A percentile compares a stretch with the other conserved stretches of the same genome.
These are phyloP conservation scores for Phyllosticta citriasiana DNA, from an alignment of 2,329 filamentous ascomycete genomes.

Conservation along the genomic window DNA sequence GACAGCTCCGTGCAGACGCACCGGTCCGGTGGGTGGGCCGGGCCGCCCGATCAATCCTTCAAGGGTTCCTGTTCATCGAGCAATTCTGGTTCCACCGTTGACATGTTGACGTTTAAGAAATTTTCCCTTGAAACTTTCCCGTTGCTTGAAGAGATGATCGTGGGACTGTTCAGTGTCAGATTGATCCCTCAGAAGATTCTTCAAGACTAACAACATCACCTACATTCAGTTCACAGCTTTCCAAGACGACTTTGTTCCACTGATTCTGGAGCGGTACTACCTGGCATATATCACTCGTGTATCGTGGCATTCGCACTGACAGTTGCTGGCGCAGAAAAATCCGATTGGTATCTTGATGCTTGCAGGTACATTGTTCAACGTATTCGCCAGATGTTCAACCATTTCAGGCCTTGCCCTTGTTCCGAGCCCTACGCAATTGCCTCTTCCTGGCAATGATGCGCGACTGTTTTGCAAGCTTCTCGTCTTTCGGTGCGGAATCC, in stretches of 20 bases:
- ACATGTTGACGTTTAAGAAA: background rate
- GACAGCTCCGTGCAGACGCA: background rate
- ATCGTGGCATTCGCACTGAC: background rate
- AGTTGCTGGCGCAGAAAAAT: background rate
- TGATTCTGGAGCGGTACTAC: background rate
- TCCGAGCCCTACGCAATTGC: conserved; percentile 51
- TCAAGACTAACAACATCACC: too few relatives aligned
- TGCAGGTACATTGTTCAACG: background rate
- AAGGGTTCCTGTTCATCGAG: background rate
- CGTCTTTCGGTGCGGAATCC: conserved; percentile 34
- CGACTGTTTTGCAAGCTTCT: conserved; percentile 51
- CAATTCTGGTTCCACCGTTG: background rate
- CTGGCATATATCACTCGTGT: background rate
- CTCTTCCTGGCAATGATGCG: conserved; percentile 81
- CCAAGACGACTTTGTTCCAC: background rate
- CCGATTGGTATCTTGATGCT: conserved; percentile 1
- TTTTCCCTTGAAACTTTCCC: background rate
- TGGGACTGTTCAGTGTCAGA: background rate
- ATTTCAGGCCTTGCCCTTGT: conserved; percentile 31
- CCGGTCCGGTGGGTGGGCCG: background rate
- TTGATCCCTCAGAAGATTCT: too few relatives aligned
- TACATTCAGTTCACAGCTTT: background rate
- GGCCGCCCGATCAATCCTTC: background rate
- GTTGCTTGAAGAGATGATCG: background rate
- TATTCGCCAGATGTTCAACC: background rate